A percentile compares a stretch with the other conserved stretches of the same genome.
Evolutionary conservation across 2,329 filamentous ascomycete genomes (phyloP).

Genomic region (Aaosphaeria pasadenensis): DNA sequence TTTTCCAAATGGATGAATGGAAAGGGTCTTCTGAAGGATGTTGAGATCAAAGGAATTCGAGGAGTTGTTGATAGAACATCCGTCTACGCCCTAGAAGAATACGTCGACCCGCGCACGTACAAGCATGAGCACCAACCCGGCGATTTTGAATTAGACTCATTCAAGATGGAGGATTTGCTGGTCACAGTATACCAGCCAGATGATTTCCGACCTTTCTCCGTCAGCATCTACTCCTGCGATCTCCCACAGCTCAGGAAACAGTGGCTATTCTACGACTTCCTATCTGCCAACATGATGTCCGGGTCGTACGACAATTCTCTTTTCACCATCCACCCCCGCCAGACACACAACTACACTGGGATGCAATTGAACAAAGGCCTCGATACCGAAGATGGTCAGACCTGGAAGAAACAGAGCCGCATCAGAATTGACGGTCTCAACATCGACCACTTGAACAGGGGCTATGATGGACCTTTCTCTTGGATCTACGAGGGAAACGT

Average conservation of each 20-base stretch:
- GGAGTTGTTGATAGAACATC: constrained; percentile 89
- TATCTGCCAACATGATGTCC: constrained; percentile 93
- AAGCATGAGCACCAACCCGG: constrained; percentile 84
- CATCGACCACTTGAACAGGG: constrained; percentile 93
- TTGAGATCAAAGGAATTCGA: constrained; percentile 89
- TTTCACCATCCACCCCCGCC: constrained; percentile 93
- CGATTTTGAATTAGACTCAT: constrained; percentile 95
- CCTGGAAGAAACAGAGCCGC: constrained; percentile 94
- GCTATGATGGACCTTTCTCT: constrained; percentile 88
- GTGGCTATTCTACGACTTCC: constrained; percentile 96
- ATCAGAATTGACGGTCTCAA: constrained; percentile 89
- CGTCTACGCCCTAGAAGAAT: constrained; percentile 67
- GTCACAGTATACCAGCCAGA: constrained; percentile 88
- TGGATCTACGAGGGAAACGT: constrained; percentile 98
- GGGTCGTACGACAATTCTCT: constrained; percentile 93
- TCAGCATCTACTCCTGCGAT: constrained; percentile 95
- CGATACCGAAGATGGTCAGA: constrained; percentile 62
- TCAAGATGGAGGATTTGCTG: constrained; percentile 91
- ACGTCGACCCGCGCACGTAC: constrained; percentile 79
- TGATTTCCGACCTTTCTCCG: constrained; percentile 88
- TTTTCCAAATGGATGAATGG: constrained; percentile 99
- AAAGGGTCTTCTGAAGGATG: constrained; percentile 84
- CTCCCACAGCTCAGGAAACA: constrained; percentile 89
- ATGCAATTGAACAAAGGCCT: constrained; percentile 55
- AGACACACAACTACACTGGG: constrained; percentile 76